A percentile compares a stretch with the other conserved stretches of the same genome.
phyloP scores from a whole-genome alignment of 257 asterid genomes.

The Solanum chiquidenum region DNA sequence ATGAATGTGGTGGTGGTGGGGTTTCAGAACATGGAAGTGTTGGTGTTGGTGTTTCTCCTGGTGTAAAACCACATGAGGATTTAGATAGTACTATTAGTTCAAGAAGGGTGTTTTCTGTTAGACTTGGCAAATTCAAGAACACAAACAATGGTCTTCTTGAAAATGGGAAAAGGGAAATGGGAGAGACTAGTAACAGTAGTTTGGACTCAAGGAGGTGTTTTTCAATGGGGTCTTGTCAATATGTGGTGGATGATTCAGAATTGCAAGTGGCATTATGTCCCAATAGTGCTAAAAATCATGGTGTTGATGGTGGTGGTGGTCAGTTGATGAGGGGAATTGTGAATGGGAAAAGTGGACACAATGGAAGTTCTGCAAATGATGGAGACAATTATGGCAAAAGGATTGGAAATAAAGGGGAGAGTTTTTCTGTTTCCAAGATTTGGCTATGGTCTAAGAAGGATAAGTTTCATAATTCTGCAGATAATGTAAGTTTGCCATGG shows the following conservation, averaged over 20 bases:
- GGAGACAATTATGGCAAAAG: conserved; percentile 54
- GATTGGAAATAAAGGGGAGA: conserved; percentile 74
- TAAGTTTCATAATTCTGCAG: conserved; percentile 34
- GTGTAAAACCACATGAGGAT: conserved; percentile 23
- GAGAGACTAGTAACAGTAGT: conserved; percentile 62
- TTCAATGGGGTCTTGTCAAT: conserved; percentile 91
- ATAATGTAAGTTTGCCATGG: conserved; percentile 33
- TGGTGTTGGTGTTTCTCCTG: conserved; percentile 9
- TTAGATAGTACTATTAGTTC: conserved; percentile 21
- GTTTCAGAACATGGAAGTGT: conserved; percentile 10
- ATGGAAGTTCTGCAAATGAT: conserved; percentile 38
- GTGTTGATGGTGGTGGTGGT: conserved; percentile 12
- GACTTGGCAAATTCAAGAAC: conserved; percentile 72
- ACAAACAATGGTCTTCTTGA: conserved; percentile 3
- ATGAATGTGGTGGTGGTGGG: conserved; percentile 15
- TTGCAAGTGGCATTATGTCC: conserved; percentile 65
- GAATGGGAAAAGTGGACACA: conserved; percentile 34
- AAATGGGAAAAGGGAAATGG: conserved; percentile 36
- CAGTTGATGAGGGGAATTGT: conserved; percentile 4
- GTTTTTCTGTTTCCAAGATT: conserved; percentile 94
- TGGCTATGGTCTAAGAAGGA: conserved; percentile 95
- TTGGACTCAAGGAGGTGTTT: conserved; percentile 85
- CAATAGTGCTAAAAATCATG: conserved; percentile 13
- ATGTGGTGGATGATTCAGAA: conserved; percentile 83
- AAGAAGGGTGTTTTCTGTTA: conserved; percentile 74